Evolutionary conservation across 2,329 filamentous ascomycete genomes (phyloP).

Genomic region (Paraconiothyrium brasiliense): DNA sequence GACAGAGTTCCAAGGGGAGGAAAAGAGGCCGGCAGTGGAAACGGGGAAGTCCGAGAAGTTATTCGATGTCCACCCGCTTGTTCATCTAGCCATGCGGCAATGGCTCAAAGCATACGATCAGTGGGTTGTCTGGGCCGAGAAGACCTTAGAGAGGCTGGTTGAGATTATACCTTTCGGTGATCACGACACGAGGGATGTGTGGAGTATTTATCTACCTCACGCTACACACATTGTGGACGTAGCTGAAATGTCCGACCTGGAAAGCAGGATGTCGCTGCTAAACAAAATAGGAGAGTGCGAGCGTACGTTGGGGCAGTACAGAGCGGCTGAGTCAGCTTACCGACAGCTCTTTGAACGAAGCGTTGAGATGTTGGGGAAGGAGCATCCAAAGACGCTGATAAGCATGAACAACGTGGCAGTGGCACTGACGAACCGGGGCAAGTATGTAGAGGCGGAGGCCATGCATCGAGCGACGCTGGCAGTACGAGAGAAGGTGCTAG

Average conservation of each 20-base stretch:
- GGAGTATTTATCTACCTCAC: constrained; percentile 45
- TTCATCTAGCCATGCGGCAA: constrained; percentile 44
- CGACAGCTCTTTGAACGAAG: constrained; percentile 12
- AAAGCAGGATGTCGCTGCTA: constrained; percentile 18
- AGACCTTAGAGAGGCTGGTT: constrained; percentile 26
- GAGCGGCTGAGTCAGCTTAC: constrained; percentile 14
- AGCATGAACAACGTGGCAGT: constrained; percentile 6
- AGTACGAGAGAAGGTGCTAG: background rate
- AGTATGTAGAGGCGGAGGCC: constrained; percentile 4
- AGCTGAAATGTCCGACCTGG: constrained; percentile 7
- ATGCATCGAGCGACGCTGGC: background rate
- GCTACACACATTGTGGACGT: constrained; percentile 22
- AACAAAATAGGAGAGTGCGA: constrained; percentile 20
- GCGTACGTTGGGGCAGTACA: constrained; percentile 16
- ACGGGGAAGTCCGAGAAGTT: constrained; percentile 2
- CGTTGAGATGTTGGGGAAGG: constrained; percentile 19
- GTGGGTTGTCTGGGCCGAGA: constrained; percentile 26
- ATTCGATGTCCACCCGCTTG: constrained; percentile 48
- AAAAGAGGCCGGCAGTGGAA: constrained; percentile 2
- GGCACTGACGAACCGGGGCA: constrained; percentile 11
- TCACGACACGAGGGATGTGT: constrained; percentile 29
- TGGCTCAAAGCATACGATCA: constrained; percentile 40
- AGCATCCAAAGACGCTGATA: constrained; percentile 22
- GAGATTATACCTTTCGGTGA: constrained; percentile 32
- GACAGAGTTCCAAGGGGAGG: constrained; percentile 10